phyloP scores from a whole-genome alignment of 192 early-diverging fungal species.

The Ramicandelaber brevisporus region DNA sequence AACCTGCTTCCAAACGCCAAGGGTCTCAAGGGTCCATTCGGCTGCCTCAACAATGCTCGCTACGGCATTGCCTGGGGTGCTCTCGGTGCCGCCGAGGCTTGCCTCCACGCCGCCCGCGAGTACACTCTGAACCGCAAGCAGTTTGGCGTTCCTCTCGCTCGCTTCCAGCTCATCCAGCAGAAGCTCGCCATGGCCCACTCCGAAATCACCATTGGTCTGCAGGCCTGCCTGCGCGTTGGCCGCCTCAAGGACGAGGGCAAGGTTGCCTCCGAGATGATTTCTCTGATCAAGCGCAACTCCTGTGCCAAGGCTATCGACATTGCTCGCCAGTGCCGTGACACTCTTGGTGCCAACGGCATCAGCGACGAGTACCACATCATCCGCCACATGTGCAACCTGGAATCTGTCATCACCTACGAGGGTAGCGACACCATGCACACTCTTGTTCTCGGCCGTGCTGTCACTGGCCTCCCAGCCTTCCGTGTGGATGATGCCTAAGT shows the following conservation, averaged over 20 bases:
- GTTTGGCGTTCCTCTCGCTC: slow-evolving; percentile 75
- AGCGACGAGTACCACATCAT: slow-evolving; percentile 93
- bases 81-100: slow-evolving; percentile 82
- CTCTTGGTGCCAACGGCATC: slow-evolving; percentile 91
- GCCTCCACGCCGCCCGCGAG: slow-evolving; percentile 63
- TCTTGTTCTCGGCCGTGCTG: slow-evolving; percentile 73
- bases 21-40: slow-evolving; percentile 87
- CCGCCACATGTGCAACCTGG: slow-evolving; percentile 74
- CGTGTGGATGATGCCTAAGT: no score
- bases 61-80: slow-evolving; percentile 95
- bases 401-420: slow-evolving; percentile 90
- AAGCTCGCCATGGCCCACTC: slow-evolving; percentile 86
- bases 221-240: slow-evolving; percentile 74
- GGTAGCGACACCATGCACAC: slow-evolving; percentile 91
- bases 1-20: slow-evolving; percentile 77
- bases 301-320: slow-evolving; percentile 83
- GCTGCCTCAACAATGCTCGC: slow-evolving; percentile 91
- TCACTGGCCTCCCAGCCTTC: slow-evolving; percentile 76
- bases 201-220: slow-evolving; percentile 74
- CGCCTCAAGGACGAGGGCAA: slow-evolving; percentile 71
- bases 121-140: slow-evolving; percentile 79
- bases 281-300: slow-evolving; percentile 88
- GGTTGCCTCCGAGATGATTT: slow-evolving; percentile 84
- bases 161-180: slow-evolving; percentile 88
- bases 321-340: slow-evolving; percentile 67